These are phyloP conservation scores for Paecilomyces niveus DNA, from an alignment of 2,329 filamentous ascomycete species.

Conservation along the genomic window DNA sequence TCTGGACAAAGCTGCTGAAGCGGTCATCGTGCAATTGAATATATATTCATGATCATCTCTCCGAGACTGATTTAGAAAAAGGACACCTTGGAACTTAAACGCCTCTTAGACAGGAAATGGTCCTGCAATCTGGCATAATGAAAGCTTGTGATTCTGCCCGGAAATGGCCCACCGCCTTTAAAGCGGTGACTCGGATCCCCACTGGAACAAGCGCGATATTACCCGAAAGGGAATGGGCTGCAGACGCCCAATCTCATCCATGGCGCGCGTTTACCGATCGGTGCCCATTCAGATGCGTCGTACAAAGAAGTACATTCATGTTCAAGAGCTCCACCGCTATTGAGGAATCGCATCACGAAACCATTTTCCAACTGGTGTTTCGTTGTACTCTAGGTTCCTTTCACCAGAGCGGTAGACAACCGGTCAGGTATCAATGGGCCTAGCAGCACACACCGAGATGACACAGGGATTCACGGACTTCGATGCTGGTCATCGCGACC, in stretches of 20 bases:
- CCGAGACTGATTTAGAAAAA: not conserved
- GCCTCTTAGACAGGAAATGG: not conserved
- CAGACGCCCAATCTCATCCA: not conserved
- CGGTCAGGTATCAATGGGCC: not conserved
- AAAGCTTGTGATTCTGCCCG: conserved; percentile 7
- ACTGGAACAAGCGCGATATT: not conserved
- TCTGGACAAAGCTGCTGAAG: conserved; percentile 36
- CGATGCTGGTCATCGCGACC: conserved; percentile 46
- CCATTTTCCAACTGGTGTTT: not conserved
- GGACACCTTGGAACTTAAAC: not conserved
- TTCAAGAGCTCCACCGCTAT: not conserved
- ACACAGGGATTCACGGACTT: conserved; percentile 35
- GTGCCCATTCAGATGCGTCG: conserved; percentile 8
- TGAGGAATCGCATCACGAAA: not conserved
- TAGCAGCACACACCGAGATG: conserved; percentile 22
- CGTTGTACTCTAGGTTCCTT: not conserved
- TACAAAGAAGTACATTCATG: conserved; percentile 7
- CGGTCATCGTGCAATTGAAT: conserved; percentile 23
- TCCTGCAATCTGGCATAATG: conserved; percentile 26
- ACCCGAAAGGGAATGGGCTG: not conserved
- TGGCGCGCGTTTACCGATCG: not conserved
- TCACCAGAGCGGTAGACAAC: not conserved
- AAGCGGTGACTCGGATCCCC: conserved; percentile 9
- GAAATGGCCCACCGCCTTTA: conserved; percentile 16
- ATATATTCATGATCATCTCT: conserved; percentile 3